These are phyloP conservation scores for Trichoderma pleuroti DNA, from an alignment of 2,329 filamentous ascomycete species.

Conservation along the genomic window DNA sequence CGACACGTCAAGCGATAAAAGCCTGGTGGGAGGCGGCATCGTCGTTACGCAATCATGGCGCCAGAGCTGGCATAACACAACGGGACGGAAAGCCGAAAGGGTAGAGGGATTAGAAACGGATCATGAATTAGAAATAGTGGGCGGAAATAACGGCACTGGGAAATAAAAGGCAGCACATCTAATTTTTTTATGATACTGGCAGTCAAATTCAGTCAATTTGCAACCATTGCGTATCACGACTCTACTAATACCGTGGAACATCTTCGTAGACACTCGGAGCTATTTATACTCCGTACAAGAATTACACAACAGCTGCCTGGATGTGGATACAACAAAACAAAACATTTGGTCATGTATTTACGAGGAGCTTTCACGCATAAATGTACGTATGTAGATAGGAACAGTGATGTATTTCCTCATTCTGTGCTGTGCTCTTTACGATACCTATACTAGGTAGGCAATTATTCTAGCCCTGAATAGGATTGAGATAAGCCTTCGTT, in stretches of 20 bases:
- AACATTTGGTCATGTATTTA: background rate
- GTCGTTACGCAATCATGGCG: background rate
- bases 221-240: background rate
- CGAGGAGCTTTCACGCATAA: background rate
- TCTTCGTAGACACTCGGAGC: fast-evolving
- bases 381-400: background rate
- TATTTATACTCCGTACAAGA: background rate
- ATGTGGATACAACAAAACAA: background rate
- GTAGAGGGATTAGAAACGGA: background rate
- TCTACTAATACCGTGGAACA: background rate
- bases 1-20: background rate
- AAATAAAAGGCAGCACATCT: background rate
- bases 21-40: background rate
- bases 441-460: background rate
- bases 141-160: background rate
- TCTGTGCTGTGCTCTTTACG: background rate
- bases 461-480: background rate
- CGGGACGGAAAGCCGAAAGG: background rate
- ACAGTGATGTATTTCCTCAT: background rate
- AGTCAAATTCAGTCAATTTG: background rate
- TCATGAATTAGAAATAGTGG: background rate
- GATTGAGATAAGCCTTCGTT: background rate
- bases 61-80: background rate
- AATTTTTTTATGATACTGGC: background rate
- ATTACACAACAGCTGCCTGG: background rate